phyloP scores from a whole-genome alignment of 2,329 filamentous ascomycete genomes.

The Neonectria neomacrospora region DNA sequence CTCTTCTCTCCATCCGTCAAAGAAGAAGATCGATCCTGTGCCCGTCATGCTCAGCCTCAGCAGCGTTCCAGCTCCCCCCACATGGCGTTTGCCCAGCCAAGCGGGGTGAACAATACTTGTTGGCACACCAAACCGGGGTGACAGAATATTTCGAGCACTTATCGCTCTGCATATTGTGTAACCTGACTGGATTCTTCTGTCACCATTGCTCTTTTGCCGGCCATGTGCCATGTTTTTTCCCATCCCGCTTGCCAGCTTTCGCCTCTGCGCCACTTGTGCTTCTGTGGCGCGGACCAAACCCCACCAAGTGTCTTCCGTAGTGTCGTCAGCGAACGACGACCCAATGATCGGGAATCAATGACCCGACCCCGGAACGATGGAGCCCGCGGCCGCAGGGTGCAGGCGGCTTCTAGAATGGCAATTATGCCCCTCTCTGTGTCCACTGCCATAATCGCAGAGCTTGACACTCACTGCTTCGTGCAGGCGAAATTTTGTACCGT shows the following conservation, averaged over 20 bases:
- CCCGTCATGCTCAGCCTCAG: conserved; percentile 2
- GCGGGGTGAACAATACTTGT: too few relatives aligned
- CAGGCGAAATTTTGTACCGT: neutral
- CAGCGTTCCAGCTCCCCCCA: conserved; percentile 5
- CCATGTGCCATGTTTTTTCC: too few relatives aligned
- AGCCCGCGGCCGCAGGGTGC: conserved; percentile 1
- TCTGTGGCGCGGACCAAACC: neutral
- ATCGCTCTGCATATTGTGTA: too few relatives aligned
- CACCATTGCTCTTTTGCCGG: too few relatives aligned
- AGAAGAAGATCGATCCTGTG: neutral
- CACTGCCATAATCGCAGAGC: neutral
- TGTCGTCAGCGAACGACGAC: conserved; percentile 10
- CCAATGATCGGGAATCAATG: neutral
- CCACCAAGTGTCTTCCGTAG: neutral
- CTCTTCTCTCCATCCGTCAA: neutral
- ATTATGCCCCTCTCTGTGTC: neutral
- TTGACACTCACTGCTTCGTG: too few relatives aligned
- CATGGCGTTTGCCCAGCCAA: neutral
- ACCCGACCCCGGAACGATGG: conserved; percentile 4
- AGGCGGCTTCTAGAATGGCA: conserved; percentile 15
- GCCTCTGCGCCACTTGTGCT: neutral
- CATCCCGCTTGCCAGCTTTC: neutral
- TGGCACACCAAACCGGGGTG: too few relatives aligned
- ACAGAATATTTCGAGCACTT: too few relatives aligned
- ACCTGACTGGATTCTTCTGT: too few relatives aligned